A percentile compares a stretch with the other conserved stretches of the same genome.
These are phyloP conservation scores for Ramichloridium luteum DNA, from an alignment of 2,329 filamentous ascomycete genomes.

Conservation along the genomic window DNA sequence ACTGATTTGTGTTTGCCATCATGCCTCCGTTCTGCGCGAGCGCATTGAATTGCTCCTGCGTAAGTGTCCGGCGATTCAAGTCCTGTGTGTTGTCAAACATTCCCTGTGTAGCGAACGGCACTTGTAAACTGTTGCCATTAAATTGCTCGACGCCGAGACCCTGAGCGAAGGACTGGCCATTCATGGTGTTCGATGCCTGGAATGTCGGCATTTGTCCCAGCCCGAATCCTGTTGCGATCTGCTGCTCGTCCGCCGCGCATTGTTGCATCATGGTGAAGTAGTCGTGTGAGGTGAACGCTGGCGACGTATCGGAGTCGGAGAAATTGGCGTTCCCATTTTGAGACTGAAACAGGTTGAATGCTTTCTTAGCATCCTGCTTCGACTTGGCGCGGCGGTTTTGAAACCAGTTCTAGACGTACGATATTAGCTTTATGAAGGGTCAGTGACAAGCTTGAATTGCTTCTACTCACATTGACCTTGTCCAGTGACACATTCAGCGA, in stretches of 20 bases:
- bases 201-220: slow-evolving; percentile 5
- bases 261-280: slow-evolving; percentile 23
- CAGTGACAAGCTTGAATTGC: too few relatives aligned
- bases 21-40: slow-evolving; percentile 18
- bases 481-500: slow-evolving; percentile 37
- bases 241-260: slow-evolving; percentile 9
- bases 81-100: slow-evolving; percentile 24
- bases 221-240: slow-evolving; percentile 6
- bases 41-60: slow-evolving; percentile 27
- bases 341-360: slow-evolving; percentile 16
- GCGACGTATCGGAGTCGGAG: slow-evolving; percentile 23
- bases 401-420: slow-evolving; percentile 37
- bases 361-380: slow-evolving; percentile 41
- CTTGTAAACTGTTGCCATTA: slow-evolving; percentile 3
- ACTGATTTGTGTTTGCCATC: slow-evolving; percentile 8
- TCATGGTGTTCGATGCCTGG: slow-evolving; percentile 5
- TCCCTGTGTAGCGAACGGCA: slow-evolving; percentile 11
- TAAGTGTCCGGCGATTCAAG: slow-evolving; percentile 25
- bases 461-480: slow-evolving; percentile 41
- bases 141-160: too few relatives aligned
- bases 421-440: too few relatives aligned
- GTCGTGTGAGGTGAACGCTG: slow-evolving; percentile 20
- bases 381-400: slow-evolving; percentile 42
- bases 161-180: background rate
- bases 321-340: slow-evolving; percentile 10